phyloP scores from a whole-genome alignment of 352 stramenopile species.

The Hyaloperonospora arabidopsidis region DNA sequence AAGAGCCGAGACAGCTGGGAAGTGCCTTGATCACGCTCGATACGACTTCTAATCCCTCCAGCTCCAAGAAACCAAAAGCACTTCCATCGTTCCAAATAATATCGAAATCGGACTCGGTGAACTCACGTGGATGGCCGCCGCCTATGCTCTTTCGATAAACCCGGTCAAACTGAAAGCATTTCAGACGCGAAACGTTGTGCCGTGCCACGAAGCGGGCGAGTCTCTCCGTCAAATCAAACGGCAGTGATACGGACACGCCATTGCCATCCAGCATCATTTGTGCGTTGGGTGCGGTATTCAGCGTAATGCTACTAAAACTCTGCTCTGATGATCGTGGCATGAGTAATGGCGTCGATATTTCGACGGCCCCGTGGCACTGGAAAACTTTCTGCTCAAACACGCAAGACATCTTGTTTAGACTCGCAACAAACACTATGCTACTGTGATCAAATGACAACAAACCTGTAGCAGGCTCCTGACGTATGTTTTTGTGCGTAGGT shows the following conservation, averaged over 20 bases:
- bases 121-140: constrained; percentile 70
- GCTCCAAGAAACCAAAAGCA: constrained; percentile 59
- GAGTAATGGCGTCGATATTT: constrained; percentile 70
- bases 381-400: constrained; percentile 56
- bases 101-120: constrained; percentile 78
- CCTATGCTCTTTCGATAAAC: constrained; percentile 73
- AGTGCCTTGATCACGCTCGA: constrained; percentile 64
- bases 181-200: constrained; percentile 73
- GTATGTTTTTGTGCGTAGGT: constrained; percentile 57
- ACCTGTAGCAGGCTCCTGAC: constrained; percentile 64
- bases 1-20: constrained; percentile 50
- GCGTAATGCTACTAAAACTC: constrained; percentile 57
- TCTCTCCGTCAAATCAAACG: constrained; percentile 79
- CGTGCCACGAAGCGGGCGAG: constrained; percentile 73
- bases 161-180: constrained; percentile 81
- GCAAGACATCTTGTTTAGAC: constrained; percentile 9
- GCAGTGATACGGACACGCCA: constrained; percentile 75
- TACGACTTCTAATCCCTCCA: constrained; percentile 73
- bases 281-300: constrained; percentile 47
- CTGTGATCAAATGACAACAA: constrained; percentile 1
- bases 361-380: constrained; percentile 68
- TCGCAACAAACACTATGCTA: not conserved
- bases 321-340: constrained; percentile 63
- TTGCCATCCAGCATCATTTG: constrained; percentile 62
- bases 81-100: constrained; percentile 75